A percentile compares a stretch with the other conserved stretches of the same genome.
phyloP scores from a whole-genome alignment of 2,329 filamentous ascomycete species.

The Diaporthe sp. region DNA sequence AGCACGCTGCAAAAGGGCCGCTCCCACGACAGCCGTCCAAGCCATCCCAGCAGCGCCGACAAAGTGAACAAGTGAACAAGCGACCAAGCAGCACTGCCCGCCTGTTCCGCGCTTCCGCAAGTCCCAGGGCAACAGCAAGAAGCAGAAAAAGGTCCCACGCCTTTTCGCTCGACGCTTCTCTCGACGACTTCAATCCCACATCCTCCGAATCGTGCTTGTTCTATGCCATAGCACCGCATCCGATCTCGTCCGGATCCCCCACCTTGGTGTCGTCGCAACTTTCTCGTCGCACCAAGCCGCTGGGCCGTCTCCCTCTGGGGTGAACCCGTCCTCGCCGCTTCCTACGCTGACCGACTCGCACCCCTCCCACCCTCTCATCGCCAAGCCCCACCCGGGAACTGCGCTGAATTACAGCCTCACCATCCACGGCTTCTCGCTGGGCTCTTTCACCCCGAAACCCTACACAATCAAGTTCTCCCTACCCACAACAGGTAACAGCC shows the following conservation, averaged over 20 bases:
- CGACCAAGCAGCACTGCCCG: conserved; percentile 10
- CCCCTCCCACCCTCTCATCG: conserved; percentile 18
- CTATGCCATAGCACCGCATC: conserved; percentile 2
- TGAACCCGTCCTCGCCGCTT: conserved; percentile 5
- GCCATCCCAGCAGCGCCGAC: conserved; percentile 26
- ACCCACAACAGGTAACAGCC: neutral
- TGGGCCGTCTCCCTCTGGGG: conserved; percentile 19
- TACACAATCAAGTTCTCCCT: neutral
- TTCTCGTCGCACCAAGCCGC: conserved; percentile 27
- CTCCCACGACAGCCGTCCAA: neutral
- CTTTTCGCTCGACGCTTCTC: neutral
- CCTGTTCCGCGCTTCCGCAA: conserved; percentile 7
- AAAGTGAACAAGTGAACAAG: neutral
- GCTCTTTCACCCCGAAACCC: neutral
- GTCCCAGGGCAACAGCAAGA: conserved; percentile 1
- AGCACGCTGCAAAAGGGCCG: conserved; percentile 5
- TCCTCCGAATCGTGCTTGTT: neutral
- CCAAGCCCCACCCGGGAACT: conserved; percentile 29
- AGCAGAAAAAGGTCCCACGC: conserved; percentile 11
- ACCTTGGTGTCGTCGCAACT: conserved; percentile 16
- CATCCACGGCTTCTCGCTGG: conserved; percentile 22
- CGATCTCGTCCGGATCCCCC: conserved; percentile 8
- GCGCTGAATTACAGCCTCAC: conserved; percentile 29
- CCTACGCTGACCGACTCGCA: conserved; percentile 26
- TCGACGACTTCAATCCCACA: conserved; percentile 4